Base-by-base conservation (phyloP, 192 early-diverging fungal species). In the Backusella parvicylindrica region DNA sequence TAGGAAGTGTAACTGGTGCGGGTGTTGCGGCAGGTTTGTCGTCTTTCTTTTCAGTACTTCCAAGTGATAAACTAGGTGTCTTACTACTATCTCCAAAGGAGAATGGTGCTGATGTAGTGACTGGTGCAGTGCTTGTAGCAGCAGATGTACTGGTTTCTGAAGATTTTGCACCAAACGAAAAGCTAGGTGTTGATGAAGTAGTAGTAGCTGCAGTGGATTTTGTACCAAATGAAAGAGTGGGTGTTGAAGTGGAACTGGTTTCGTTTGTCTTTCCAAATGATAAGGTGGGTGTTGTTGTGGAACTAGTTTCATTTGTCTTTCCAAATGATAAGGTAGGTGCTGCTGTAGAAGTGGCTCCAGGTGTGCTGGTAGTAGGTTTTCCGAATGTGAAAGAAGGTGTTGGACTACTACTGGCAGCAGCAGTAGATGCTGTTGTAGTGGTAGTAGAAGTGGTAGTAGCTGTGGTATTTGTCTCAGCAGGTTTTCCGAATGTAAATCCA, bases 191-290 rank as follows among this genome's bases (percentile, higher is more conserved):
- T 6, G 68, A 28, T 26, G n/a, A 28, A 23, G 12, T 50, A 21
- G 8, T 30, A 1, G 36, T 12, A 23, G 68, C 2, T 49, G 16
- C 33, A 21, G 68, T 60, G 8, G 23, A 13, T 23, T 60, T 69
- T 69, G 47, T 33, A 36, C 68, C 74, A 70, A 75, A 75, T 16
- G 74, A 69, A 30, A 68, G 11, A 32, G 41, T 64, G 11, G 41
- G 38, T 35, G 64, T 32, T 68, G 73, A 66, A 36, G 26, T 63
- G 35, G 72, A 74, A 43, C 38, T 64, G 13, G n/a, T 38, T 33
- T 68, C 66, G n/a, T 60, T 60, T 60, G 53, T 60, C 53, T 60
- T 60, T 60, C 53, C 66, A 35, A 76, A 76, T 13, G 67, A 64
- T 36, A 76, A 64, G 5, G 30, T 30, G 7, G 67, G 35, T 75